Base-by-base conservation (phyloP, 805 yeast genomes). In the Starmerella khaoyaiensis region DNA sequence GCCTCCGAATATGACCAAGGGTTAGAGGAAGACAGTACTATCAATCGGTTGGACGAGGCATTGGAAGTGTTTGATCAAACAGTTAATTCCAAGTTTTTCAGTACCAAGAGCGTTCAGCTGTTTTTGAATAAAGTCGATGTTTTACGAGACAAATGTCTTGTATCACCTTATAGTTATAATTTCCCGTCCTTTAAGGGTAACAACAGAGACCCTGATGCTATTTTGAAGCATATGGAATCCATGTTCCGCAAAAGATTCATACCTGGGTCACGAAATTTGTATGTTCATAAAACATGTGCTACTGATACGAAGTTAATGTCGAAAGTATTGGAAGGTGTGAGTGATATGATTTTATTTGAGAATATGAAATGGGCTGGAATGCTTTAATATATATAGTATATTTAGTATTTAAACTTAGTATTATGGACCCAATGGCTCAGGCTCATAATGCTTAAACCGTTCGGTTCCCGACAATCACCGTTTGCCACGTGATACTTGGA, bases 201-300 rank as follows among this genome's bases (percentile, higher is more conserved):
- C 39, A 67, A 76, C 33, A 67, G 65, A 17, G 75, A 78, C 56
- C 69, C 67, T 9, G 77, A 75, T 34, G 77, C 73, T 28, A 87
- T 82, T 3, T 54, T 76, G 16, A 68, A 68, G 46, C 84, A 72
- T 53, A 79, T 87, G 53, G 93, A 80, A 52, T 62, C 63, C 28
- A 60, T 72, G 34, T 81, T 84, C 48, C 52, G 77, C 40, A 63
- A 70, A 37, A 56, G 80, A 42, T 82, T 84, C 55, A 63, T 71
- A 43, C 56, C 68, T 3, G 69, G 73, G 22, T 68, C 72, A 32
- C 72, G 75, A 45, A 87, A 84, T n/a, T 70, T 90, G 22, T 90
- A 90, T 55, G 79, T 82, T 17, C 95, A 84, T 60, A 64, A 84
- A 47, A 90, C 98, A 1, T 84, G 96, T 61, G 98, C 98, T 0